These are phyloP conservation scores for Rasamsonia emersonii DNA, from an alignment of 2,329 filamentous ascomycete genomes.

Conservation along the genomic window DNA sequence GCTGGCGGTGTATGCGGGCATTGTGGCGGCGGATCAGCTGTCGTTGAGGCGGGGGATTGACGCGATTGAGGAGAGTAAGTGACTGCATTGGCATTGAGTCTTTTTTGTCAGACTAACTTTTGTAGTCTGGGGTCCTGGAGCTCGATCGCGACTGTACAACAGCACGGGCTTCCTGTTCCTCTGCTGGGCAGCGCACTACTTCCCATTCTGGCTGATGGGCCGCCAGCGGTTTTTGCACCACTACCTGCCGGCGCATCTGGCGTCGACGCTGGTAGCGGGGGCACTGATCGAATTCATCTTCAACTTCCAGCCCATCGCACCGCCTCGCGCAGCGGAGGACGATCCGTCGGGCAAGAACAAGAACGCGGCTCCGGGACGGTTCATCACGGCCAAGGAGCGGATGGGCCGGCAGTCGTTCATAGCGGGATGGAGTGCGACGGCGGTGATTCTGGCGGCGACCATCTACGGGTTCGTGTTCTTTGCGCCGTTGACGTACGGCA, in stretches of 20 bases:
- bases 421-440: slow-evolving; percentile 68
- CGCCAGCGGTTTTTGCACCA: slow-evolving; percentile 97
- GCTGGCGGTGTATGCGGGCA: slow-evolving; percentile 85
- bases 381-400: slow-evolving; percentile 72
- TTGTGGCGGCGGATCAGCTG: slow-evolving; percentile 85
- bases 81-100: not conserved
- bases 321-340: slow-evolving; percentile 37
- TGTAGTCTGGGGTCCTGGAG: slow-evolving; percentile 51
- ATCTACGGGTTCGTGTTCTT: slow-evolving; percentile 85
- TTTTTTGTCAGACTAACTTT: slow-evolving; percentile 9
- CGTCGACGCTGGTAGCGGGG: slow-evolving; percentile 81
- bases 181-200: slow-evolving; percentile 93
- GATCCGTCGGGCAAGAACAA: slow-evolving; percentile 34
- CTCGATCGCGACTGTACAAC: slow-evolving; percentile 91
- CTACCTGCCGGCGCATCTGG: slow-evolving; percentile 89
- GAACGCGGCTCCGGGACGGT: slow-evolving; percentile 40
- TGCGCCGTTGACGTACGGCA: slow-evolving; percentile 89
- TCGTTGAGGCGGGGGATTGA: slow-evolving; percentile 89
- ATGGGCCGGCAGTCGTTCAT: slow-evolving; percentile 70
- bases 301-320: slow-evolving; percentile 66
- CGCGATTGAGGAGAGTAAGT: slow-evolving; percentile 85
- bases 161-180: slow-evolving; percentile 99
- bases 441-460: slow-evolving; percentile 58
- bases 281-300: slow-evolving; percentile 94
- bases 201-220: slow-evolving; percentile 97